These are phyloP conservation scores for Ceratonia siliqua DNA, from an alignment of 306 rosid species.

Conservation along the genomic window DNA sequence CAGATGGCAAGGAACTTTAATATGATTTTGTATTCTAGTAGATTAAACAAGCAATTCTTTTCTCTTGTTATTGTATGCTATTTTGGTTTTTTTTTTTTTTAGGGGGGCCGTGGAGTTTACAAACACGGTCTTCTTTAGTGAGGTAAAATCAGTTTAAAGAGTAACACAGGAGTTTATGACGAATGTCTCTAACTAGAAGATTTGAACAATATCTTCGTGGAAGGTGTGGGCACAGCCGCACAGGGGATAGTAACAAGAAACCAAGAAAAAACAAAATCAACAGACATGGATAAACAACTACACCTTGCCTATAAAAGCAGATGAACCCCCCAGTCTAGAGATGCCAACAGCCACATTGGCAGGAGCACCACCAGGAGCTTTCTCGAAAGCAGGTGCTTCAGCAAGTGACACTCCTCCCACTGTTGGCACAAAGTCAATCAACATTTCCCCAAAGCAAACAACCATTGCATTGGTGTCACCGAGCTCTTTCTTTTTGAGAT, in stretches of 20 bases:
- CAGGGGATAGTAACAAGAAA: not conserved
- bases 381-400: constrained; percentile 89
- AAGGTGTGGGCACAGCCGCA: too few relatives aligned
- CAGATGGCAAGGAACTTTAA: not conserved
- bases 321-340: constrained; percentile 76
- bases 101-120: not conserved
- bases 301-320: constrained; percentile 92
- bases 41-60: constrained; percentile 8
- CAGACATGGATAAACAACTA: constrained; percentile 3
- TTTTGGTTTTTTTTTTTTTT: not conserved
- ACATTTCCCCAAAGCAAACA: constrained; percentile 82
- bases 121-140: constrained; percentile 9
- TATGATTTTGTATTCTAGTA: not conserved
- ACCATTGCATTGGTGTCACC: constrained; percentile 67
- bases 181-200: not conserved
- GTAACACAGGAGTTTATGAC: not conserved
- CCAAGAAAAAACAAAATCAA: constrained; percentile 12
- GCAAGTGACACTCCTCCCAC: constrained; percentile 88
- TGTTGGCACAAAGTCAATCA: constrained; percentile 88
- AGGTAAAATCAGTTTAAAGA: not conserved
- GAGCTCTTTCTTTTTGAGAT: constrained; percentile 2
- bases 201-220: not conserved
- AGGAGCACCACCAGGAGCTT: constrained; percentile 97
- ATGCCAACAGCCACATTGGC: constrained; percentile 95
- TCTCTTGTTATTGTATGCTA: not conserved